Conservation (phyloP, 257 asterid genomes). For the Solanum pennellii region DNA sequence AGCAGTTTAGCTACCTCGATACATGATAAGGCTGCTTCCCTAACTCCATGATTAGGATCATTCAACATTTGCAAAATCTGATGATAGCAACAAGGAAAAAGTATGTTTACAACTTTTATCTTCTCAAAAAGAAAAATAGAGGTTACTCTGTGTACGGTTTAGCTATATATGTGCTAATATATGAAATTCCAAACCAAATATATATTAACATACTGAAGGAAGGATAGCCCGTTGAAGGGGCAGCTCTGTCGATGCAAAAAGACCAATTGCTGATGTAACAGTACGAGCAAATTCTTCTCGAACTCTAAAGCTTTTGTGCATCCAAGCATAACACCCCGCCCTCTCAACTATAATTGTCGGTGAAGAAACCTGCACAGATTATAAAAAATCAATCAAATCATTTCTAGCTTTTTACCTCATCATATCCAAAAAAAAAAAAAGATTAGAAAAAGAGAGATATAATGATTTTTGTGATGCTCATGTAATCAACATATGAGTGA, state of each 20-base stretch:
- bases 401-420: background rate
- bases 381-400: background rate
- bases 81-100: background rate
- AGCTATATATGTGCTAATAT: background rate
- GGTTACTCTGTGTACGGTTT: background rate
- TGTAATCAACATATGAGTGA: background rate
- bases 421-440: background rate
- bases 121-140: background rate
- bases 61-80: conserved; percentile 90
- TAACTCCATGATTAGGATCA: conserved; percentile 84
- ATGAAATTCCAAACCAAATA: background rate
- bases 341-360: conserved; percentile 97
- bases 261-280: conserved; percentile 78
- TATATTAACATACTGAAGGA: conserved; percentile 62
- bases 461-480: background rate
- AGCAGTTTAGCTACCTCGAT: conserved; percentile 52
- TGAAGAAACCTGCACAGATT: conserved; percentile 70
- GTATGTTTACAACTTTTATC: background rate
- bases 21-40: conserved; percentile 82
- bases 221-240: conserved; percentile 99
- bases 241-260: conserved; percentile 84
- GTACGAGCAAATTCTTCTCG: conserved; percentile 96
- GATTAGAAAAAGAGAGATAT: background rate
- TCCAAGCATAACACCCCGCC: conserved; percentile 93
- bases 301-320: conserved; percentile 95